Base-by-base conservation (phyloP, 176 grass and related monocot species). In the Cymbopogon citratus region DNA sequence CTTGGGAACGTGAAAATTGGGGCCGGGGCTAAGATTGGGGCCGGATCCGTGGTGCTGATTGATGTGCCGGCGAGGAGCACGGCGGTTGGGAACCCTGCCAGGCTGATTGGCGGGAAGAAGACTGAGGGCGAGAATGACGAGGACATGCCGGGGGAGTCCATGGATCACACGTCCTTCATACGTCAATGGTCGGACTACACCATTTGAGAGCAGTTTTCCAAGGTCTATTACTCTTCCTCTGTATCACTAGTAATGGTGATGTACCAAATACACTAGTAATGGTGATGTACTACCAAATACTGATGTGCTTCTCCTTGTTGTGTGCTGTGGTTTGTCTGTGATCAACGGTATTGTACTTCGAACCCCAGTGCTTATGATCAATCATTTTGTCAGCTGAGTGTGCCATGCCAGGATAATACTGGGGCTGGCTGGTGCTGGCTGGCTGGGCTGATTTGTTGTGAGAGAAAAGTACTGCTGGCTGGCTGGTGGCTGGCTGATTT, bases 131-230 rank as follows among this genome's bases (percentile, higher is more conserved):
- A 70, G 31, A 87, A 84, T 62, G 85, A 91, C 0, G 90, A 98
- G 60, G 96, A 91, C 48, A 83, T 93, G 66, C 92, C 96, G 0
- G 87, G 95, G 56, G 90, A 98, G 80, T 94, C 92, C 79, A 95
- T 98, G 96, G 96, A 98, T 93, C 96, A 98, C 70, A 98, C 96
- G 6, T 95, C 92, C 15, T 95, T 98, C 76, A 98, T 98, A 66
- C 64, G 89, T 8, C 87, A 91, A 52, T 98, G 95, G 95, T 98
- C 86, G 1, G 90, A 98, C 86, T 98, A 98, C 87, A 87, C 61
- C 27, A 98, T 98, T 65, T 95, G 69, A 70, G 27, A 69, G 48
- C n/a, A 2, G 33, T 70, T 71, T 7, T 18, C 6, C 66, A 64
- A 86, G 84, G 88, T 90, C 18, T 60, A 78, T 67, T 73, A 52